These are phyloP conservation scores for Aspergillus hancockii DNA, from an alignment of 495 filamentous ascomycete genomes.

Conservation along the genomic window DNA sequence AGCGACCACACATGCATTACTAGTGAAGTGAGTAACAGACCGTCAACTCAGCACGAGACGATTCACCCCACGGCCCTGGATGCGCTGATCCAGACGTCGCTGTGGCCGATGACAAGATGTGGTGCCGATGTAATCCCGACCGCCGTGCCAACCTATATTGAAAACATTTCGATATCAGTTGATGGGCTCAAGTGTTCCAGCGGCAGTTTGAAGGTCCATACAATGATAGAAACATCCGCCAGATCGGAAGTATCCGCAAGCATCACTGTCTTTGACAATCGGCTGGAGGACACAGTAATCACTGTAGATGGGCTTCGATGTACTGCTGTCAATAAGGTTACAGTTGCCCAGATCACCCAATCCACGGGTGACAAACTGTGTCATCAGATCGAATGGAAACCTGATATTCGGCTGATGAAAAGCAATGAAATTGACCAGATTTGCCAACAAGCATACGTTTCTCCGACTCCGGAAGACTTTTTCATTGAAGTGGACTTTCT, in stretches of 20 bases:
- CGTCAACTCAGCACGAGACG: slow-evolving; percentile 7
- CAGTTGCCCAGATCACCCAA: background rate
- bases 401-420: slow-evolving; percentile 1
- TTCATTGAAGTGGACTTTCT: background rate
- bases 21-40: background rate
- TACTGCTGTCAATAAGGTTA: background rate
- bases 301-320: background rate
- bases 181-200: background rate
- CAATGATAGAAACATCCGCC: background rate
- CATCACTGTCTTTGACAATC: background rate
- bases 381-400: slow-evolving; percentile 10
- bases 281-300: background rate
- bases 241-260: background rate
- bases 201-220: background rate
- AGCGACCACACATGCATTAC: background rate
- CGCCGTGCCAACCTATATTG: slow-evolving; percentile 10
- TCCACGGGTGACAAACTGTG: background rate
- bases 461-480: background rate
- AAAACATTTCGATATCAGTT: slow-evolving; percentile 11
- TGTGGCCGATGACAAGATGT: background rate
- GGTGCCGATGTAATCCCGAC: background rate
- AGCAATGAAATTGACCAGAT: background rate
- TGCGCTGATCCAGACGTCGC: slow-evolving; percentile 25
- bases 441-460: background rate
- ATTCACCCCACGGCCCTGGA: slow-evolving; percentile 35